Base-by-base conservation (phyloP, 1,284 basidiomycete genomes). In the Exsudoporus floridanus region DNA sequence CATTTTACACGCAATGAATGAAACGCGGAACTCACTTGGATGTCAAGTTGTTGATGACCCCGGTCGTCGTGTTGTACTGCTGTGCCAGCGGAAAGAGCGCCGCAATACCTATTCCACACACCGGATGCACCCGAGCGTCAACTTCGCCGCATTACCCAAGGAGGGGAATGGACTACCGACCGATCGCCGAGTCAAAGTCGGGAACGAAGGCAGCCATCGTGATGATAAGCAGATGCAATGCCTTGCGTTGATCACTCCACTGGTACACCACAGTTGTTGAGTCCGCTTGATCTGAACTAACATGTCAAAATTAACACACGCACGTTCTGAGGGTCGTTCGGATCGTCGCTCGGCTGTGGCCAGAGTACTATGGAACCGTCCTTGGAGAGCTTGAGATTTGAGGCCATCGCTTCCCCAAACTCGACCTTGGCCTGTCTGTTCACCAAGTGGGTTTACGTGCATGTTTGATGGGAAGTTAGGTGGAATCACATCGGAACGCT, bases 271-370 rank as follows among this genome's bases (percentile, higher is more conserved):
- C 23, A 30, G 34, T 13, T 8, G 4, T 40, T 51, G 23, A 36
- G 36, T 37, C 9, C 19, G 39, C 18, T 5, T 4, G 12, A 36
- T 28, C 36, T 9, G 12, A 19, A 14, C 21, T 10, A 34, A 50
- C 9, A 19, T 9, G 1, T 31, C 9, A 21, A 18, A n/a, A 9
- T 19, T 2, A 10, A 25, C 2, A 37, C 30, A 59, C 70, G 46
- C 42, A 80, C 78, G 55, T 82, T 83, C 55, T 82, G 81, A 5
- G 80, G 80, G 56, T 82, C 80, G n/a, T 77, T 67, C 5, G 74
- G 78, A 57, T 78, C 74, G 48, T 83, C 76, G 3, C 69, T 65
- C 6, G 80, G 81, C 55, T 82, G 81, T 0, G 81, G 81, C 79
- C 80, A 83, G 7, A 82, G 72, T 7, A 83, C 75, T 53, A 74